Evolutionary conservation across 306 rosid genomes (phyloP).

Genomic region (Cyamopsis tetragonoloba): DNA sequence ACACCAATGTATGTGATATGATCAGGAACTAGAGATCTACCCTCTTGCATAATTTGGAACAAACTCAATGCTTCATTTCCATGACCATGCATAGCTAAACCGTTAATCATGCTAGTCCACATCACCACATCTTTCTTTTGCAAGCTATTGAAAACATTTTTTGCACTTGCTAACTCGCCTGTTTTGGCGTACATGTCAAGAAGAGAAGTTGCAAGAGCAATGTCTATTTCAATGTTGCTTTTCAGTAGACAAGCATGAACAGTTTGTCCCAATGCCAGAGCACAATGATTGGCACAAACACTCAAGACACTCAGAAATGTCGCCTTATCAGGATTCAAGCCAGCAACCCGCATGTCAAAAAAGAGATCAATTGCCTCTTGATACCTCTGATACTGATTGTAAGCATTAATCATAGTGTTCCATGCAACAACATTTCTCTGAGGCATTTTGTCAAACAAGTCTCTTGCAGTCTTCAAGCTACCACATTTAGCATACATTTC

Average conservation of each 20-base stretch:
- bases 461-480: slow-evolving; percentile 49
- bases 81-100: slow-evolving; percentile 65
- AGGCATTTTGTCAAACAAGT: slow-evolving; percentile 63
- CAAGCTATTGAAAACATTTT: slow-evolving; percentile 42
- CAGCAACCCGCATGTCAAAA: slow-evolving; percentile 35
- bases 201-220: slow-evolving; percentile 60
- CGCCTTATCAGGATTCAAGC: slow-evolving; percentile 49
- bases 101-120: slow-evolving; percentile 69
- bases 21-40: slow-evolving; percentile 49
- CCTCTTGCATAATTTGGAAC: slow-evolving; percentile 66
- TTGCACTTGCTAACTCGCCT: slow-evolving; percentile 55
- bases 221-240: slow-evolving; percentile 34
- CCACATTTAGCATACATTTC: slow-evolving; percentile 88
- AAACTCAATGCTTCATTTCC: slow-evolving; percentile 55
- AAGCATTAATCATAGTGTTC: slow-evolving; percentile 65
- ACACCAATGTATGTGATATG: slow-evolving; percentile 61
- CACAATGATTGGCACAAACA: slow-evolving; percentile 49
- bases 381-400: slow-evolving; percentile 47
- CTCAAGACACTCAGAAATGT: slow-evolving; percentile 51
- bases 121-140: slow-evolving; percentile 62
- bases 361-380: slow-evolving; percentile 47
- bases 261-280: slow-evolving; percentile 50
- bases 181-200: slow-evolving; percentile 66
- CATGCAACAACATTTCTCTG: slow-evolving; percentile 56
- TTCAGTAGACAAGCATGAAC: slow-evolving; percentile 54